Base-by-base conservation (phyloP, 768 basidiomycete species). In the Phanerodontia chrysosporium region DNA sequence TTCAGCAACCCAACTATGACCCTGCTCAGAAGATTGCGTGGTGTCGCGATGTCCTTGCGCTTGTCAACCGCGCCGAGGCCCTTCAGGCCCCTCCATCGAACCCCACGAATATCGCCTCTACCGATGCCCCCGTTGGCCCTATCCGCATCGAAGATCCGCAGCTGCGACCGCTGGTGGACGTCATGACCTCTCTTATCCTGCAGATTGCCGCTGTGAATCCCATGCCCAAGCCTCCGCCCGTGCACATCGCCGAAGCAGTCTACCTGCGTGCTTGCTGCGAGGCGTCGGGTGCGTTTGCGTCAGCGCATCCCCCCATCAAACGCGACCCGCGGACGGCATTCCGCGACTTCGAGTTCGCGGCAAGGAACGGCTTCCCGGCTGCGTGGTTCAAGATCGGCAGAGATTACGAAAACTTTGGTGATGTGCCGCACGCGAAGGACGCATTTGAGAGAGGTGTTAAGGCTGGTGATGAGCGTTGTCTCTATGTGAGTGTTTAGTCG, bases 381-480 rank as follows among this genome's bases (percentile, higher is more conserved):
- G 92, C 92, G 0, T 98, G 96, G 95, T 97, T 95, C 75, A 81
- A 87, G 25, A 80, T 98, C 0, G 96, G 92, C 0, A 76, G 93
- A 18, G 95, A 96, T 61, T 97, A 98, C 67, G 95, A 98, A 74
- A 85, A 83, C 46, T 93, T 90, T 61, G 86, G 85, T 24, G 93
- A 98, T 69, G 52, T 80, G 0, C 63, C 72, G 0, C 83, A 87
- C 45, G 95, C 95, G 1, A 84, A 76, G 61, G 91, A 92, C 27
- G 95, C 93, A 69, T 97, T 94, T 67, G 89, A 92, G 64, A 82
- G 89, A 7, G 95, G 95, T 1, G 81, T 85, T 48, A 84, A 85
- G 65, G 75, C 80, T 25, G 83, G 82, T 32, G 90, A 93, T 45
- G 90, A 87, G 63, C 85, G 86, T 51, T 94, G 89, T 70, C 77